These are phyloP conservation scores for Neurospora sp. DNA, from an alignment of 495 filamentous ascomycete species.

Conservation along the genomic window DNA sequence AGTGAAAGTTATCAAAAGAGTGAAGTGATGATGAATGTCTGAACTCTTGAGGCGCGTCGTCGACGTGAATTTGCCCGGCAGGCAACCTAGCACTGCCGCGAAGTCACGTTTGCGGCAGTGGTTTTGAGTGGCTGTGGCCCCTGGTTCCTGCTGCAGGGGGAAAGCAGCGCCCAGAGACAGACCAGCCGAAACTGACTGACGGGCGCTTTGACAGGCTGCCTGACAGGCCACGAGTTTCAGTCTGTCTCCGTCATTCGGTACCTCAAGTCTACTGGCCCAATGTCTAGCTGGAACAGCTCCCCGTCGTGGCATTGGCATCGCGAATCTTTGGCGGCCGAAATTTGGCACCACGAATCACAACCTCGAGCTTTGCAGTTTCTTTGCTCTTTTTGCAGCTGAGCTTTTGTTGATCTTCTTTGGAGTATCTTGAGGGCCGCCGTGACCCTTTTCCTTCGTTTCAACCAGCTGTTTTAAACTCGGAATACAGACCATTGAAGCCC, in stretches of 20 bases:
- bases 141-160: not conserved
- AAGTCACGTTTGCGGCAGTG: slow-evolving; percentile 16
- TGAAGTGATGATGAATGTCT: not conserved
- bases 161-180: not conserved
- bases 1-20: not conserved
- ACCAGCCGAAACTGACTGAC: not conserved
- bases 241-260: not conserved
- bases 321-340: not conserved
- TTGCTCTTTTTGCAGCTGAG: not conserved
- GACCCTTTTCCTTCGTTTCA: not conserved
- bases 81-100: slow-evolving; percentile 5
- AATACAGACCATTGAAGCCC: not conserved
- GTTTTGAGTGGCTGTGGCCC: slow-evolving; percentile 6
- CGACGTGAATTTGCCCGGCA: not conserved
- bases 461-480: not conserved
- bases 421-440: not conserved
- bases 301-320: not conserved
- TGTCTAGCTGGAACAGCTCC: not conserved
- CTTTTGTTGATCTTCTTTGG: not conserved
- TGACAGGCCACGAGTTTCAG: not conserved
- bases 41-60: slow-evolving; percentile 1
- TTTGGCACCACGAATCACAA: not conserved
- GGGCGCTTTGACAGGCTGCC: not conserved
- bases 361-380: not conserved
- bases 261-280: not conserved